Evolutionary conservation across 208 protist species (phyloP), one percentile per base, ranked within the genome.

Genomic region (Leishmania major): DNA sequence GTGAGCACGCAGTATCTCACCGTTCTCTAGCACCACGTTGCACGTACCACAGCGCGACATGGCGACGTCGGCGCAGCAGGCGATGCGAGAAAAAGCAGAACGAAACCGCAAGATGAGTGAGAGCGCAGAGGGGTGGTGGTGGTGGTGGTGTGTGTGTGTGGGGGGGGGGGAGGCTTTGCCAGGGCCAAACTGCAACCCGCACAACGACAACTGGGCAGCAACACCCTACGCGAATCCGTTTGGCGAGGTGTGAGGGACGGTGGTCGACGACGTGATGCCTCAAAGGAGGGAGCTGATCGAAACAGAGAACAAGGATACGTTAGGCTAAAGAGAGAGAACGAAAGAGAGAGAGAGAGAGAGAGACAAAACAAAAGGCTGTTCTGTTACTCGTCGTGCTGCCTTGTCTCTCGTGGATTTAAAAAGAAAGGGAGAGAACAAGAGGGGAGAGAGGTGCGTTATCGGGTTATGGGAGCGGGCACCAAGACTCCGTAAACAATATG

Each of bases 41-140:
- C 95, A 98, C 1, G 95, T 96, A 22, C 89, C 88, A 73, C 95
- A 98, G 40, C 89, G 92, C 53, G 92, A 91, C 83, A 94, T 92
- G 22, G 43, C 37, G 49, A 45, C 2, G 31, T 25, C 13, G 22
- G 35, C 15, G 73, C 15, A n/a, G 35, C 37, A 51, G 51, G 55
- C 53, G 40, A 55, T 15, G 51, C 15, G 40, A 53, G 15, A 66
- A 40, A 53, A 13, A 28, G 43, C 4, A 47, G 57, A 55, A 51
- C 15, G 51, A n/a, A 51, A 5, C 49, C 28, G 10, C 10, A 10
- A 64, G 59, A 64, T 35, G 28, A 64, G 59, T 59, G 51, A 55
- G 51, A 49, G 51, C 17, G 51, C 51, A 77, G 73, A 60, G 6
- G 17, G 8, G 28, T 3, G 28, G 10, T 40, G 37, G 37, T 40